These are phyloP conservation scores for Lactarius evosmus DNA, from an alignment of 768 basidiomycete genomes.

Conservation along the genomic window DNA sequence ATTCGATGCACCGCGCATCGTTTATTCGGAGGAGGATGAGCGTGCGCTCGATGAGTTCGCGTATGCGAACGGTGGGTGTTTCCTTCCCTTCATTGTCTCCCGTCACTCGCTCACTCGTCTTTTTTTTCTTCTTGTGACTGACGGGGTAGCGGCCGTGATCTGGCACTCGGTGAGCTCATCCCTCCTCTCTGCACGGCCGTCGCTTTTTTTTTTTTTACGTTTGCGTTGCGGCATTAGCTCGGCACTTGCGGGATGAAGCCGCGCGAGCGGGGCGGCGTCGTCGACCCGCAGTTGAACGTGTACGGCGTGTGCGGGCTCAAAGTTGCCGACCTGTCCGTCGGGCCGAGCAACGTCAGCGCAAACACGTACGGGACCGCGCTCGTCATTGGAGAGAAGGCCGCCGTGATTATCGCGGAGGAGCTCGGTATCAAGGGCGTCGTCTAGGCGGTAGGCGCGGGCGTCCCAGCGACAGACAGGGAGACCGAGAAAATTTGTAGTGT, in stretches of 20 bases:
- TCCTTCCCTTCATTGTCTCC: background rate
- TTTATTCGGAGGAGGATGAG: slow-evolving; percentile 38
- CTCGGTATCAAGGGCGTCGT: slow-evolving; percentile 31
- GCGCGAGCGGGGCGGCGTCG: slow-evolving; percentile 52
- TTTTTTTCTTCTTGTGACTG: background rate
- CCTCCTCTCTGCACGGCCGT: background rate
- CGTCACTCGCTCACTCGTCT: background rate
- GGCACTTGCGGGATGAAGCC: slow-evolving; percentile 71
- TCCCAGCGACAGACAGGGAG: background rate
- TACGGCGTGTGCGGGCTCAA: slow-evolving; percentile 57
- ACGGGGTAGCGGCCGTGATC: background rate
- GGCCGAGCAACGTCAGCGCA: slow-evolving; percentile 39
- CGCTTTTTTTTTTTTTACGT: background rate
- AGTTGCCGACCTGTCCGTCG: slow-evolving; percentile 45
- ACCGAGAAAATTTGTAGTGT: too few relatives aligned
- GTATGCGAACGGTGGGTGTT: slow-evolving; percentile 20
- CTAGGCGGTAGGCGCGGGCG: background rate
- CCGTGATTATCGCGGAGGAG: slow-evolving; percentile 53
- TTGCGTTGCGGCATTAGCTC: slow-evolving; percentile 37
- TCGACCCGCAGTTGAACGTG: slow-evolving; percentile 52
- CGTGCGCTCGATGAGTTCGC: slow-evolving; percentile 35
- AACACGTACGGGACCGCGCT: slow-evolving; percentile 44
- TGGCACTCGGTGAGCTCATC: slow-evolving; percentile 22
- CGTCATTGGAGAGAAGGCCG: slow-evolving; percentile 56
- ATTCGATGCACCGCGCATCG: slow-evolving; percentile 34